These are phyloP conservation scores for Hanseniaspora gamundiae DNA, from an alignment of 1,139 yeast genomes.

Conservation along the genomic window DNA sequence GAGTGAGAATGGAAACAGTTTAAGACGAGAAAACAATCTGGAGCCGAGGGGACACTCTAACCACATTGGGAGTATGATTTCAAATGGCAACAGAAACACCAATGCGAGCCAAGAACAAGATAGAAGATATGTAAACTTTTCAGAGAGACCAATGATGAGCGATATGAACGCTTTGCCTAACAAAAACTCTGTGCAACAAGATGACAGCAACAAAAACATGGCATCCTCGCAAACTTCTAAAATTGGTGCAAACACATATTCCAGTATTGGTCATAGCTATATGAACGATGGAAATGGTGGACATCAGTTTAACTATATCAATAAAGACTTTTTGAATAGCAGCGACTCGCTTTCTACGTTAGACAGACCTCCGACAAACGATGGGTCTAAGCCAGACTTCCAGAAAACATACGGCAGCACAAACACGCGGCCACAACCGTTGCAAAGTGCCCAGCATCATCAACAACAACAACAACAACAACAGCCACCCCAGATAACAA, in stretches of 20 bases:
- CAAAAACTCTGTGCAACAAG: too few relatives aligned
- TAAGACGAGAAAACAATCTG: constrained; percentile 6
- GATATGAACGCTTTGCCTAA: background rate
- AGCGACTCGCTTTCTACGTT: background rate
- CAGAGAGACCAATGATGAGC: background rate
- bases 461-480: too few relatives aligned
- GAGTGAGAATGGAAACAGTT: background rate
- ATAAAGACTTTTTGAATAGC: constrained; percentile 10
- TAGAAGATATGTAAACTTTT: too few relatives aligned
- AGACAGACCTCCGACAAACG: background rate
- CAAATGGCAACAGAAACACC: too few relatives aligned
- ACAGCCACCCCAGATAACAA: background rate
- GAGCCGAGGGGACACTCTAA: constrained; percentile 3
- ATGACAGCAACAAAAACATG: background rate
- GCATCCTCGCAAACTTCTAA: background rate
- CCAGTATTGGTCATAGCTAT: constrained; percentile 4
- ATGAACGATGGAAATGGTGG: constrained; percentile 5
- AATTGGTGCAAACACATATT: constrained; percentile 7
- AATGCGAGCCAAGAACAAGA: too few relatives aligned
- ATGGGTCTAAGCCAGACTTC: background rate
- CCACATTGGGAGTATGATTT: background rate
- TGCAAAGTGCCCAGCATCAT: background rate
- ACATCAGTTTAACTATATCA: constrained; percentile 11
- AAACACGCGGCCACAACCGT: background rate
- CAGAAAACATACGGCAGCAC: background rate